Percentiles rank a stretch among this genome's conserved stretches.
phyloP scores from a whole-genome alignment of 2,329 filamentous ascomycete species.

The Hypoxylon sp. region DNA sequence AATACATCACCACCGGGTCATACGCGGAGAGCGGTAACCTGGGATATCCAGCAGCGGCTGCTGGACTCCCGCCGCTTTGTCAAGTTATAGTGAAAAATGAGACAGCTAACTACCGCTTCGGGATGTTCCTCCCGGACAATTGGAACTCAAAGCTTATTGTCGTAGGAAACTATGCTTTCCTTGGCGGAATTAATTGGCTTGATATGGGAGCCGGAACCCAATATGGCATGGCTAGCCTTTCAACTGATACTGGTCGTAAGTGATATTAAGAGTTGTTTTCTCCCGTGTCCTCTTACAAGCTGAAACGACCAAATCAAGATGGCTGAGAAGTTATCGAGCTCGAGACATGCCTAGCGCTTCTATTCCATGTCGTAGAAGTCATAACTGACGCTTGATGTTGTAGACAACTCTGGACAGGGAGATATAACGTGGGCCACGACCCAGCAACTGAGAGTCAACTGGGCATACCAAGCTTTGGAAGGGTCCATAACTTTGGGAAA shows the following conservation, averaged over 20 bases:
- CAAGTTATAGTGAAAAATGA: slow-evolving; percentile 48
- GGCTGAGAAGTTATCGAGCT: too few species aligned
- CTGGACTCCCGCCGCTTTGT: slow-evolving; percentile 46
- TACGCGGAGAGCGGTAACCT: slow-evolving; percentile 46
- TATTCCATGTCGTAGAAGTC: not conserved
- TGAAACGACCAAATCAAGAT: not conserved
- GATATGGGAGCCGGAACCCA: slow-evolving; percentile 44
- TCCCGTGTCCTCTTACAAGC: not conserved
- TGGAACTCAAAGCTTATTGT: slow-evolving; percentile 49
- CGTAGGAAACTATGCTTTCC: slow-evolving; percentile 47
- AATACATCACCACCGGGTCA: slow-evolving; percentile 44
- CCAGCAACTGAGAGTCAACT: slow-evolving; percentile 50
- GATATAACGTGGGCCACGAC: slow-evolving; percentile 53
- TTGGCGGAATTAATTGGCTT: slow-evolving; percentile 52
- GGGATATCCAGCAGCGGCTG: slow-evolving; percentile 47
- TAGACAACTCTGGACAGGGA: slow-evolving; percentile 44
- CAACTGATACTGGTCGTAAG: slow-evolving; percentile 53
- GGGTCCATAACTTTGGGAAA: slow-evolving; percentile 61
- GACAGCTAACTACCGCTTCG: slow-evolving; percentile 49
- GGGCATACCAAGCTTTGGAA: slow-evolving; percentile 54
- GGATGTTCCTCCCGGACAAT: slow-evolving; percentile 48
- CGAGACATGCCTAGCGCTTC: too few species aligned
- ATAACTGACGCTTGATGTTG: not conserved
- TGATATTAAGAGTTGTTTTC: not conserved
- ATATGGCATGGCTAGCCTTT: slow-evolving; percentile 52